These are phyloP conservation scores for Ophiostoma himal-ulmi DNA, from an alignment of 2,329 filamentous ascomycete genomes.

Conservation along the genomic window DNA sequence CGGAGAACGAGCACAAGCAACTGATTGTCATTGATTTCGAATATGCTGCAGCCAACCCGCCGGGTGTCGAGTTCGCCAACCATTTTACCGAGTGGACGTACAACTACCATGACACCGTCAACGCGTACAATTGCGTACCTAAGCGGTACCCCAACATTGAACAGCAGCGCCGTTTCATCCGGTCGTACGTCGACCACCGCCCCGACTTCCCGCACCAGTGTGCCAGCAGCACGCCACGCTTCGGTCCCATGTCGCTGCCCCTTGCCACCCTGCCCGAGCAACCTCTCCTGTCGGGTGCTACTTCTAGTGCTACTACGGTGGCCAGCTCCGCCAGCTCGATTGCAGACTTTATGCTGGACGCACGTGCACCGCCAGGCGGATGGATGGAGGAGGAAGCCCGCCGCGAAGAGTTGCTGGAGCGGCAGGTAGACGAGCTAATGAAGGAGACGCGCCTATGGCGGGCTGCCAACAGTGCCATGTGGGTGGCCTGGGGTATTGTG, in stretches of 20 bases:
- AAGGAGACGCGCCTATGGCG: conserved; percentile 82
- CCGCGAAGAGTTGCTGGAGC: conserved; percentile 59
- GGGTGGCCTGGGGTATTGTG: conserved; percentile 94
- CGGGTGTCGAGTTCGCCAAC: conserved; percentile 89
- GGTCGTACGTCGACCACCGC: conserved; percentile 77
- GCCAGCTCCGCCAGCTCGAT: conserved; percentile 46
- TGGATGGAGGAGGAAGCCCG: conserved; percentile 57
- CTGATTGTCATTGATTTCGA: conserved; percentile 98
- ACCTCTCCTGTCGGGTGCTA: conserved; percentile 16
- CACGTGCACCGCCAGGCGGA: conserved; percentile 50
- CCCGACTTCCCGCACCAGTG: conserved; percentile 56
- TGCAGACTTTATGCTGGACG: conserved; percentile 76
- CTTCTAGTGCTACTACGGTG: conserved; percentile 30
- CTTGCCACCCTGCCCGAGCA: conserved; percentile 26
- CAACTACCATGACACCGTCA: conserved; percentile 76
- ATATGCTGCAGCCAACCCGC: conserved; percentile 83
- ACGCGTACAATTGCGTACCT: conserved; percentile 62
- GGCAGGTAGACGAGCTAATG: conserved; percentile 63
- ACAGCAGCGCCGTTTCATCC: conserved; percentile 79
- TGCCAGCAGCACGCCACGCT: conserved; percentile 24
- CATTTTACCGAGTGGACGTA: conserved; percentile 99
- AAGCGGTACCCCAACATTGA: conserved; percentile 68
- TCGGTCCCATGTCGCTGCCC: conserved; percentile 22
- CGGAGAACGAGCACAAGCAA: conserved; percentile 91
- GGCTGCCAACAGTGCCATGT: conserved; percentile 77